Evolutionary conservation across 768 basidiomycete species (phyloP), one percentile per base, ranked within the genome.

Genomic region (Boletales sp.): DNA sequence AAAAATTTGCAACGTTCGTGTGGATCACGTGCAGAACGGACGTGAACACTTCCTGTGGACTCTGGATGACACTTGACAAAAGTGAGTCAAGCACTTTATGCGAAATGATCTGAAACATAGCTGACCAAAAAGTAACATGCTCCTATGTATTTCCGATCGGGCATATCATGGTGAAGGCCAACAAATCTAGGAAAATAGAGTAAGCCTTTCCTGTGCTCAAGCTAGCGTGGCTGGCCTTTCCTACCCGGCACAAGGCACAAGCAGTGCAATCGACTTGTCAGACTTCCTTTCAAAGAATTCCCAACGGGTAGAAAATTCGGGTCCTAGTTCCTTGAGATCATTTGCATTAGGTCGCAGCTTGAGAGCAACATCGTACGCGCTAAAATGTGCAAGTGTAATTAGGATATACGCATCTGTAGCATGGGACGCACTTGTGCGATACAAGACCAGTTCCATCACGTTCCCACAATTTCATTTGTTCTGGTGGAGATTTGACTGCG

Each of bases 181-280:
- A 54, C 33, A 34, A 51, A 46, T 12, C 59, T 57, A 44, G 15
- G 19, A 13, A 25, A n/a, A 14, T 12, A 39, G 21, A 11, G 9
- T 50, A 11, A 53, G 38, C 32, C 19, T 37, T 35, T 13, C 5
- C 3, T 17, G 13, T 5, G 13, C 31, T 35, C 17, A 31, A 25
- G 8, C 18, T 18, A 11, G n/a, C 17, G 36, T 25, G 5, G 25
- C 7, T 28, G 25, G 25, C 7, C 25, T 7, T 3, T 7, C 28
- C 46, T 57, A 81, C 78, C 69, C 72, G 15, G 76, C 66, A 32
- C 75, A 56, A 0, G 72, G 54, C 0, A 72, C 74, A 12, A 81
- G 58, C 51, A 74, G 68, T 51, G 77, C 57, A 4, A 80, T 75
- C 10, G 82, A 74, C 57, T 84, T 84, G 57, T 85, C 84, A 0